Evolutionary conservation across 192 early-diverging fungal genomes (phyloP).

Genomic region (Coemansia sp.): DNA sequence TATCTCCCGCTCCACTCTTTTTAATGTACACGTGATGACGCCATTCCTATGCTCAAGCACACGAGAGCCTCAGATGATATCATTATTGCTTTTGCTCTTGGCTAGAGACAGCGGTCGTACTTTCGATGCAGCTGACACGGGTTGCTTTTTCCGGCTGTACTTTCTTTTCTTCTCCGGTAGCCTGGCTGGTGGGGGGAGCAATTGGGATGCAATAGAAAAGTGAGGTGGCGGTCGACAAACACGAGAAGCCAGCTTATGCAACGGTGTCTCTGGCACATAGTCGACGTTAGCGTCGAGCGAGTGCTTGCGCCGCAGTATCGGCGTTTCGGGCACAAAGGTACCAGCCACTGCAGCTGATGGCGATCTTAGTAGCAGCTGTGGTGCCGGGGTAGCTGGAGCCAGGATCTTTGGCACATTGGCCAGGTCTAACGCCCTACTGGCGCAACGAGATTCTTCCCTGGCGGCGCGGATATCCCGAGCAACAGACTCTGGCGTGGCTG

Average conservation of each 20-base stretch:
- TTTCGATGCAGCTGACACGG: background rate
- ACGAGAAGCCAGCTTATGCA: background rate
- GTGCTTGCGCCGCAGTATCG: background rate
- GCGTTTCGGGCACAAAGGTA: constrained; percentile 3
- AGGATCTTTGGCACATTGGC: background rate
- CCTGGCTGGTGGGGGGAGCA: background rate
- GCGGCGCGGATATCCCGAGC: constrained; percentile 8
- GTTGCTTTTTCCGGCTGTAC: background rate
- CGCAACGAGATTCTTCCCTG: background rate
- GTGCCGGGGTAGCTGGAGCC: background rate
- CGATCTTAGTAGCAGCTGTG: background rate
- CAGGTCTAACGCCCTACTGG: background rate
- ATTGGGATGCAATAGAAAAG: background rate
- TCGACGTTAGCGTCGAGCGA: background rate
- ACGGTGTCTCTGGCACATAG: constrained; percentile 1
- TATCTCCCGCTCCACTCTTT: background rate
- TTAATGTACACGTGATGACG: background rate
- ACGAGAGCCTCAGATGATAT: background rate
- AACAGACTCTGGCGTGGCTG: constrained; percentile 13
- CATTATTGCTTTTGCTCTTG: background rate
- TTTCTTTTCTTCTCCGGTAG: background rate
- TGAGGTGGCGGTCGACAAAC: background rate
- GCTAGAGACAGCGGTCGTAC: background rate
- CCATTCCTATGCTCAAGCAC: background rate
- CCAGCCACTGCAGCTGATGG: background rate